These are phyloP conservation scores for Prillingera fragicola DNA, from an alignment of 1,284 basidiomycete species.

Conservation along the genomic window DNA sequence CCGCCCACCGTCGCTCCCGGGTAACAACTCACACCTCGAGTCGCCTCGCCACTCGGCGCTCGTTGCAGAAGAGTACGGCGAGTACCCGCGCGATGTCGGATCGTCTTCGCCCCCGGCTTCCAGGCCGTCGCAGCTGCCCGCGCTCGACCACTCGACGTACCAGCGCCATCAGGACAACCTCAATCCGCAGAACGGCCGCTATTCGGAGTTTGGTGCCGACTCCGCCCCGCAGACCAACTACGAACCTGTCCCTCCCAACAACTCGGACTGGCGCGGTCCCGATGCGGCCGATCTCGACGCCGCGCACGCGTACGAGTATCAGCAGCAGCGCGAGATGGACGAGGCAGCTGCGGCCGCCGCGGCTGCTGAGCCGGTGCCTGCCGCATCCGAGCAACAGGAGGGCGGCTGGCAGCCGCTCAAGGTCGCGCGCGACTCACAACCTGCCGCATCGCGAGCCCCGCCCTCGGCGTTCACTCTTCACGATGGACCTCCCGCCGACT, in stretches of 20 bases:
- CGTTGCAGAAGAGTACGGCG: conserved; percentile 28
- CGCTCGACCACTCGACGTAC: conserved; percentile 1
- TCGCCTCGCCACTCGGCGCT: background rate
- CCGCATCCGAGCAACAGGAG: background rate
- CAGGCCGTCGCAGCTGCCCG: conserved; percentile 5
- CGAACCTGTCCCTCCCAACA: background rate
- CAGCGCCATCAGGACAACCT: background rate
- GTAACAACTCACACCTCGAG: conserved; percentile 4
- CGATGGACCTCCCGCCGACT: conserved; percentile 4
- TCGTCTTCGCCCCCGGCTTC: conserved; percentile 9
- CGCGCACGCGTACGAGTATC: conserved; percentile 37
- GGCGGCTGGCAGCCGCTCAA: conserved; percentile 12
- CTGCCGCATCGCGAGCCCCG: background rate
- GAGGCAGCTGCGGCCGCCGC: conserved; percentile 7
- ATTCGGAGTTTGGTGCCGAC: conserved; percentile 34
- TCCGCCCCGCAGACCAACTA: background rate
- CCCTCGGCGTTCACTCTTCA: background rate
- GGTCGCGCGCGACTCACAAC: background rate
- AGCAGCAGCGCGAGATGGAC: conserved; percentile 39
- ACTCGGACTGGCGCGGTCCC: conserved; percentile 26
- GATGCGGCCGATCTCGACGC: background rate
- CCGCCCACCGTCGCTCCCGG: conserved; percentile 19
- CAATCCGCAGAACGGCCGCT: conserved; percentile 2
- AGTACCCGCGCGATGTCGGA: conserved; percentile 30
- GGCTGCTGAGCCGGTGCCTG: background rate